Evolutionary conservation across 1,284 basidiomycete species (phyloP).

Genomic region (Rhodotorula sp.): DNA sequence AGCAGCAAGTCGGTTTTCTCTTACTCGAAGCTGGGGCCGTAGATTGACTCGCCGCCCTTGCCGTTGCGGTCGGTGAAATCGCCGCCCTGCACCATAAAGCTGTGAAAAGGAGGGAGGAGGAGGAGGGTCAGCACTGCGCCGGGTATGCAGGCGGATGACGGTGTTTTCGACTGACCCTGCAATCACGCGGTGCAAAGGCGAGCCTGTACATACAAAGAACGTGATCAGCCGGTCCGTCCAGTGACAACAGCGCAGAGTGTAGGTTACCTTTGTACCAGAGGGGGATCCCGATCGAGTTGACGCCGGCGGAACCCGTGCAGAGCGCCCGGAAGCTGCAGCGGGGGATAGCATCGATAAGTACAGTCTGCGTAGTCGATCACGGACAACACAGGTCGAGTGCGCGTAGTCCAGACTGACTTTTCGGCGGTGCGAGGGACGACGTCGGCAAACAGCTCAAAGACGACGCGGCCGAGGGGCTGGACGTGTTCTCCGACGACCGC

Average conservation of each 20-base stretch:
- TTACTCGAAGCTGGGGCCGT: conserved; percentile 17
- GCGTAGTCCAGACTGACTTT: conserved; percentile 54
- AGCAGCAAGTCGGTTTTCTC: conserved; percentile 75
- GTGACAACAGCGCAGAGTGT: background rate
- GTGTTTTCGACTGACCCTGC: conserved; percentile 28
- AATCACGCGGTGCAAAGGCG: conserved; percentile 69
- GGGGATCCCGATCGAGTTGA: conserved; percentile 62
- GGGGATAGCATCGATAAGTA: background rate
- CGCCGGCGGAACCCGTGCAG: conserved; percentile 81
- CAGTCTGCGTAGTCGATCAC: background rate
- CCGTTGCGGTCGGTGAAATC: conserved; percentile 45
- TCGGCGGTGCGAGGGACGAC: conserved; percentile 76
- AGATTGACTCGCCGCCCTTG: conserved; percentile 34
- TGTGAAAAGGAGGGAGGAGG: conserved; percentile 43
- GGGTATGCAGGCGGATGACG: background rate
- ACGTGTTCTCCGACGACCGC: conserved; percentile 49
- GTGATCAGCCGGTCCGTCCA: background rate
- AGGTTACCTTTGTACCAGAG: conserved; percentile 79
- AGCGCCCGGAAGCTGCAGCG: conserved; percentile 72
- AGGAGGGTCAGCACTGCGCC: conserved; percentile 11
- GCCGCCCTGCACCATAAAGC: conserved; percentile 72
- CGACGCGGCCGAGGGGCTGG: conserved; percentile 63
- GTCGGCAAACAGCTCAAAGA: conserved; percentile 78
- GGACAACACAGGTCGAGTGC: background rate
- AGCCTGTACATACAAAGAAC: background rate